Base-by-base conservation (phyloP, 2,329 filamentous ascomycete genomes). In the Trichoderma citrinoviride region DNA sequence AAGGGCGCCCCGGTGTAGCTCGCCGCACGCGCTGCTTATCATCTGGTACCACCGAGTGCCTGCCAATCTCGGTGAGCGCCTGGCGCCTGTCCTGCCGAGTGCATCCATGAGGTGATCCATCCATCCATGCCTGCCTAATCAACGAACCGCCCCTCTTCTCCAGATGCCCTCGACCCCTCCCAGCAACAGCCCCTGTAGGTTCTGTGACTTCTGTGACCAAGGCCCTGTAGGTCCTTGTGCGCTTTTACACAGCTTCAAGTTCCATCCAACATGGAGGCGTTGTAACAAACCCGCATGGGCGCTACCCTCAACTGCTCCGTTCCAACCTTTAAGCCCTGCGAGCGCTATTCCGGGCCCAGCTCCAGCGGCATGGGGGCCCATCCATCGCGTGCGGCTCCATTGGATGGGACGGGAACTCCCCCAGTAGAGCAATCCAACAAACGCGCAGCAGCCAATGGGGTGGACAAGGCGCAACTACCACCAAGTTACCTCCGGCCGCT, bases 131-230 rank as follows among this genome's bases (percentile, higher is more conserved):
- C n/a, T 19, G 7, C 40, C 25, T 60, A 44, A 60, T 60, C 33
- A 50, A 40, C 56, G 44, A 60, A 60, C 56, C 29, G 44, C 56
- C 37, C 61, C 43, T 47, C 53, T 50, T 64, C 53, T 56, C 52
- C 44, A 50, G 46, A 53, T 15, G 43, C 49, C 25, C 29, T 37
- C 17, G 40, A 43, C 3, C n/a, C 44, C 10, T 47, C 12, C 5
- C 44, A 12, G 19, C 8, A 37, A 37, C 33, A 37, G 5, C 44
- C 43, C 55, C 54, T 29, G 27, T 61, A 43, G 33, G 57, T 33
- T 8, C 58, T 44, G 37, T 43, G 33, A 37, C 33, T 14, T 37
- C 33, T 14, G 33, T 37, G 33, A 5, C 33, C 33, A 37, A 14
- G 10, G 33, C 5, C 10, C 33, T 37, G 10, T 14, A 37, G 10